Conservation (phyloP, 1,284 basidiomycete species). For the Microbotryum saponariae region DNA sequence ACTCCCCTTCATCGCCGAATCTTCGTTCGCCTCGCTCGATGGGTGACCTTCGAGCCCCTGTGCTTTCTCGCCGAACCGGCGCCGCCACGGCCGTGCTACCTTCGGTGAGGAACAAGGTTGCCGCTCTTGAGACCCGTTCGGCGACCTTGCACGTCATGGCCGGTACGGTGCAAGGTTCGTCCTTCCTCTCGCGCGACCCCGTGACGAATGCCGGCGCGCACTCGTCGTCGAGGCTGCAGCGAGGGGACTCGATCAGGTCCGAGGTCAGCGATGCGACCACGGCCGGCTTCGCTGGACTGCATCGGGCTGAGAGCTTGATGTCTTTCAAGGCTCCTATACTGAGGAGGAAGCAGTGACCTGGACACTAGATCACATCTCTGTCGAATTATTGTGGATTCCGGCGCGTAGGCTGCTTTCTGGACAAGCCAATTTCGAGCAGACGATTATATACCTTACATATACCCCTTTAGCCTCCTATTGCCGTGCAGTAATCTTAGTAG, state of each 20-base stretch:
- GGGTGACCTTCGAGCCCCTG: constrained; percentile 10
- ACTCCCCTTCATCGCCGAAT: constrained; percentile 3
- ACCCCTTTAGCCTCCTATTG: too few relatives aligned
- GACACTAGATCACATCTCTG: too few relatives aligned
- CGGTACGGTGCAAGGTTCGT: neutral
- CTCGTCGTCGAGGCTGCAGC: constrained; percentile 8
- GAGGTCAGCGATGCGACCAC: constrained; percentile 18
- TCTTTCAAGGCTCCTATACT: constrained; percentile 31
- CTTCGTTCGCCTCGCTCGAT: constrained; percentile 23
- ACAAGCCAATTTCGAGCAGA: too few relatives aligned
- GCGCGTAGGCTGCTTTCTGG: too few relatives aligned
- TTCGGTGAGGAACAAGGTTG: constrained; percentile 25
- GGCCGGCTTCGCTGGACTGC: constrained; percentile 6
- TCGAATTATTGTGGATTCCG: too few relatives aligned
- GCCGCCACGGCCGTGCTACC: constrained; percentile 13
- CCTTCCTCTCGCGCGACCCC: neutral
- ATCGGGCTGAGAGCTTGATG: constrained; percentile 18
- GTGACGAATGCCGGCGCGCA: neutral
- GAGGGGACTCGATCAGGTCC: constrained; percentile 16
- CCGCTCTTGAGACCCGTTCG: constrained; percentile 27
- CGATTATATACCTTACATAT: too few relatives aligned
- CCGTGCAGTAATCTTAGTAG: too few relatives aligned
- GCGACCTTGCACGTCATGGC: constrained; percentile 13
- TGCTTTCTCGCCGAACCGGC: neutral
- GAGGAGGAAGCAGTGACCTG: neutral